Percentiles rank a stretch among this genome's conserved stretches.
Evolutionary conservation across 2,329 filamentous ascomycete genomes (phyloP).

Genomic region (Diaporthe destruens): DNA sequence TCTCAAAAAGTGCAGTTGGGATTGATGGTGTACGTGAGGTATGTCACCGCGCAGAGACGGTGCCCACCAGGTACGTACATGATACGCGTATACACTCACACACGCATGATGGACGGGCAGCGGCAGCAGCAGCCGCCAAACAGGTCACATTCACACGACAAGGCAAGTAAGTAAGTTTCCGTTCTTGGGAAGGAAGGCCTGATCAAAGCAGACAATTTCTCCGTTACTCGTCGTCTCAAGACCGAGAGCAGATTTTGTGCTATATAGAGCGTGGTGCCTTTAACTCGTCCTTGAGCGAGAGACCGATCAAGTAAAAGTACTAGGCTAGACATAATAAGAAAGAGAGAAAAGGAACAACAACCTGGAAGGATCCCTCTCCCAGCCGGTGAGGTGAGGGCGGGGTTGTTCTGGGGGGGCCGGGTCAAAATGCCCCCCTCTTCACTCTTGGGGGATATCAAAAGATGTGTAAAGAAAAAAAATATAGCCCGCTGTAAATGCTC

Average conservation of each 20-base stretch:
- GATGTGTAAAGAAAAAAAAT: constrained; percentile 13
- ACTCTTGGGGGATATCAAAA: constrained; percentile 37
- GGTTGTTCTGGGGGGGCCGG: background rate
- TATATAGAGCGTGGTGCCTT: background rate
- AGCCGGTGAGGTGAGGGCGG: constrained; percentile 28
- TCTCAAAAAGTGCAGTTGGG: too few relatives aligned
- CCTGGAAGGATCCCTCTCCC: constrained; percentile 25
- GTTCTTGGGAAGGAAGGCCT: background rate
- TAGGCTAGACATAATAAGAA: constrained; percentile 11
- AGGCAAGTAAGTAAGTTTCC: background rate
- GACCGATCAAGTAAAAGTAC: background rate
- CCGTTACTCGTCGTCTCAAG: constrained; percentile 7
- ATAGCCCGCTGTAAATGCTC: constrained; percentile 38
- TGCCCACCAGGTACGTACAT: background rate
- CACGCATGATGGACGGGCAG: too few relatives aligned
- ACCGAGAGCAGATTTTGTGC: constrained; percentile 17
- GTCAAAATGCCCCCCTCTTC: constrained; percentile 23
- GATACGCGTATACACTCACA: too few relatives aligned
- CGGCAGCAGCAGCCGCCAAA: background rate
- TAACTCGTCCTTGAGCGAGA: background rate
- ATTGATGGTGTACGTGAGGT: too few relatives aligned
- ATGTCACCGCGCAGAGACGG: background rate
- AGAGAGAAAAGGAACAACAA: constrained; percentile 3
- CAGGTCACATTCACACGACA: background rate
- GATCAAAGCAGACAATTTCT: constrained; percentile 20